Percentiles rank a stretch among this genome's conserved stretches.
Evolutionary conservation across 495 filamentous ascomycete genomes (phyloP).

Genomic region (Neurospora hispaniola): DNA sequence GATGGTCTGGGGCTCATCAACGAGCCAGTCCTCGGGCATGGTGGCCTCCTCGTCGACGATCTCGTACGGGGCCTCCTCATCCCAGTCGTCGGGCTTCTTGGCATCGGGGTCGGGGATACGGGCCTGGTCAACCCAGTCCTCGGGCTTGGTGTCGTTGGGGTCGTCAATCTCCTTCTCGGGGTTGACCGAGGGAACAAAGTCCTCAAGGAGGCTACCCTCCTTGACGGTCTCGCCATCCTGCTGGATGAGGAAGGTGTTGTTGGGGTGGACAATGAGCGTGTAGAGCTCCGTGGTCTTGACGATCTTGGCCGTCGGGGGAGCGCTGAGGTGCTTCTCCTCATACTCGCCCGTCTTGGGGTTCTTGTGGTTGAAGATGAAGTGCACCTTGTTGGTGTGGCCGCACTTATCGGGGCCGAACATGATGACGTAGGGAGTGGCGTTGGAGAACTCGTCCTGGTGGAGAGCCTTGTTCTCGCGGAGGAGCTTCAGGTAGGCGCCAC

Average conservation of each 20-base stretch:
- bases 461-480: slow-evolving; percentile 95
- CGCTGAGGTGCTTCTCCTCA: slow-evolving; percentile 96
- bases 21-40: slow-evolving; percentile 93
- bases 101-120: slow-evolving; percentile 87
- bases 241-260: slow-evolving; percentile 88
- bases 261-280: slow-evolving; percentile 88
- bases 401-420: slow-evolving; percentile 99
- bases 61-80: slow-evolving; percentile 96
- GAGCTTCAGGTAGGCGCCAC: slow-evolving; percentile 99
- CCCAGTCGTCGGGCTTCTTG: slow-evolving; percentile 96
- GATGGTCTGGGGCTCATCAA: slow-evolving; percentile 73
- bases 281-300: slow-evolving; percentile 88
- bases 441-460: slow-evolving; percentile 95
- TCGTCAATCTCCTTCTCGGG: slow-evolving; percentile 95
- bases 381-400: slow-evolving; percentile 97
- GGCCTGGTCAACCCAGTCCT: slow-evolving; percentile 88
- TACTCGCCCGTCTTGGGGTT: slow-evolving; percentile 99
- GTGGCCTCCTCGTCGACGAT: slow-evolving; percentile 87
- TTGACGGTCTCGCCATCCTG: slow-evolving; percentile 79
- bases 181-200: slow-evolving; percentile 90
- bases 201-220: slow-evolving; percentile 85
- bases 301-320: slow-evolving; percentile 74
- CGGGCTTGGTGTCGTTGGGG: slow-evolving; percentile 87
- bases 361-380: slow-evolving; percentile 99
- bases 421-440: slow-evolving; percentile 94